A percentile compares a stretch with the other conserved stretches of the same genome.
Evolutionary conservation across 768 basidiomycete species (phyloP).

Genomic region (Trametes villosa): DNA sequence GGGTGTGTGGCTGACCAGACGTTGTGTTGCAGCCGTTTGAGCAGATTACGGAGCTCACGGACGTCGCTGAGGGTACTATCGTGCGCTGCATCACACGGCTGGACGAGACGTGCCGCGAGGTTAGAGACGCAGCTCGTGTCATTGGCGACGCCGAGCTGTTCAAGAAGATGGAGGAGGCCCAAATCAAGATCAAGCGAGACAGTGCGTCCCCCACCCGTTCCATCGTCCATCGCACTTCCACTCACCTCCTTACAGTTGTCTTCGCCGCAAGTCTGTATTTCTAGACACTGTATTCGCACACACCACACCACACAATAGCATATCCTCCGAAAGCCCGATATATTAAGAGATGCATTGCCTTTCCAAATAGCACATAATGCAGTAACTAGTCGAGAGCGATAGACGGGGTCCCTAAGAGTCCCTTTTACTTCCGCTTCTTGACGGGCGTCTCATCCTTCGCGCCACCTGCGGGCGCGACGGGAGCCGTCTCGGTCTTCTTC

Average conservation of each 20-base stretch:
- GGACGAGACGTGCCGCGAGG: constrained; percentile 97
- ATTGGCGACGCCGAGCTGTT: constrained; percentile 96
- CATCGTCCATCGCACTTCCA: background rate
- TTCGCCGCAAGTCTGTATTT: constrained; percentile 90
- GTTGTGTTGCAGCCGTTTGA: constrained; percentile 79
- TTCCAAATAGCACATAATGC: constrained; percentile 23
- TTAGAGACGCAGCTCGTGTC: constrained; percentile 94
- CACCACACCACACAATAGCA: background rate
- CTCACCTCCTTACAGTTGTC: constrained; percentile 55
- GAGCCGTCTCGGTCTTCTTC: constrained; percentile 63
- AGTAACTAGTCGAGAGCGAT: constrained; percentile 20
- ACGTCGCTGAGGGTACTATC: constrained; percentile 95
- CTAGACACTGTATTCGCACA: constrained; percentile 39
- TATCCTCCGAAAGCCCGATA: constrained; percentile 29
- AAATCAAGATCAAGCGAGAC: constrained; percentile 92
- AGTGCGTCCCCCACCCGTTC: constrained; percentile 58
- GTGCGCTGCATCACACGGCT: constrained; percentile 94
- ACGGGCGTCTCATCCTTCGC: constrained; percentile 70
- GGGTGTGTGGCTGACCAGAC: background rate
- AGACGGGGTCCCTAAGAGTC: constrained; percentile 3
- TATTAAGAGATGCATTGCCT: constrained; percentile 26
- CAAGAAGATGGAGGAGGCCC: constrained; percentile 97
- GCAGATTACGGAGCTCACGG: constrained; percentile 90
- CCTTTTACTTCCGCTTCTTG: constrained; percentile 75
- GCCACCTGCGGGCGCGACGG: constrained; percentile 73